Base-by-base conservation (phyloP, 2,329 filamentous ascomycete species). In the Aspergillus piperis region DNA sequence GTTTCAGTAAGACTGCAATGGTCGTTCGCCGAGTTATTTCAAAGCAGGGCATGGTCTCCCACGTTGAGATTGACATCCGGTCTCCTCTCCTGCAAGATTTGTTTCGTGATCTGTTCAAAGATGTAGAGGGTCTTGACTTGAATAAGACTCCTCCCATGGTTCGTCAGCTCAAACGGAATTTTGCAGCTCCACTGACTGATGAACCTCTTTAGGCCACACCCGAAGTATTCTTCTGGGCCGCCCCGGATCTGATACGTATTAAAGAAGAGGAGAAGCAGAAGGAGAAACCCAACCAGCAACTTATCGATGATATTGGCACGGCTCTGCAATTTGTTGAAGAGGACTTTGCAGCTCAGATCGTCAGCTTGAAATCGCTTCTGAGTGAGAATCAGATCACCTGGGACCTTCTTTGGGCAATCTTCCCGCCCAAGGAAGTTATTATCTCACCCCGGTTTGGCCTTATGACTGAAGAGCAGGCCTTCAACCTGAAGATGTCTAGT, bases 1-100 rank as follows among this genome's bases (percentile, higher is more conserved):
- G 52, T n/a, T 54, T 54, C 52, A 54, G 52, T 13, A 54, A 54
- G 36, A 54, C 52, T 17, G 52, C 52, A 5, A 23, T 54, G 36
- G 52, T 54, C 19, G 52, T 54, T 17, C 52, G 52, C 27, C 52
- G 52, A 13, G 17, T 54, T 13, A 54, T 54, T 32, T 41, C 52
- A 8, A 25, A 23, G 15, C 30, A 54, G n/a, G 52, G 52, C 52
- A 54, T 54, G 52, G 52, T 54, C 27, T 54, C 52, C 23, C 52
- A 54, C 36, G 23, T 11, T 7, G 52, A 54, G 7, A 11, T 54
- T 19, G 52, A 54, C 17, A 54, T 54, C 17, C 52, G 52, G 32
- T 54, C 52, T 7, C 52, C 52, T 25, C 52, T 30, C 8, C 15
- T 54, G n/a, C 52, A 54, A 17, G 38, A 17, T 1, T 17, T 54